Percentiles rank a stretch among this genome's conserved stretches.
Conservation (phyloP, 2,329 filamentous ascomycete genomes). For the Sclerotinia spermophila region DNA sequence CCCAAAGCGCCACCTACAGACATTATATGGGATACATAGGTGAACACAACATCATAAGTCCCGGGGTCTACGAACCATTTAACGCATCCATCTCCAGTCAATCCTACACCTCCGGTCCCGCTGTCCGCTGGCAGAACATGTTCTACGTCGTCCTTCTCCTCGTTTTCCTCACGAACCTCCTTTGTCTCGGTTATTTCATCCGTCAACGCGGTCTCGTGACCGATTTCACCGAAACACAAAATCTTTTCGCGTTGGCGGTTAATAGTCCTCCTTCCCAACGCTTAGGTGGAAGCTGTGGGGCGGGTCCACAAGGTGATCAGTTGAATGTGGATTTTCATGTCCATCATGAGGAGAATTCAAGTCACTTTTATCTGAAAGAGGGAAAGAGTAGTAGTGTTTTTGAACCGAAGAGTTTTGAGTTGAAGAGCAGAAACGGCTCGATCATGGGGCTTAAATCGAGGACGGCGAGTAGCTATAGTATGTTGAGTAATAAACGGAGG, state of each 20-base stretch:
- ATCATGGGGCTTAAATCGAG: conserved; percentile 9
- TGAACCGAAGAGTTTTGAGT: neutral
- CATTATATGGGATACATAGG: conserved; percentile 50
- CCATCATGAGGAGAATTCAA: conserved; percentile 44
- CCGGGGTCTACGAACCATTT: conserved; percentile 54
- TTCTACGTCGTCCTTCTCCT: conserved; percentile 65
- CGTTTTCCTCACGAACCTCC: conserved; percentile 64
- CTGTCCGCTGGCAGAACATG: conserved; percentile 55
- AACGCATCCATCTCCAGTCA: conserved; percentile 60
- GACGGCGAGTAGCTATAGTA: conserved; percentile 25
- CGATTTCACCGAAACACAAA: conserved; percentile 75
- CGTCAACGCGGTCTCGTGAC: conserved; percentile 60
- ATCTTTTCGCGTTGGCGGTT: conserved; percentile 68
- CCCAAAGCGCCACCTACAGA: conserved; percentile 57
- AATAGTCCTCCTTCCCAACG: conserved; percentile 55
- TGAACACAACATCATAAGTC: conserved; percentile 39
- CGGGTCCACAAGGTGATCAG: conserved; percentile 43
- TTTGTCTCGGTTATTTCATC: conserved; percentile 60
- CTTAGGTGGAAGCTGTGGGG: conserved; percentile 54
- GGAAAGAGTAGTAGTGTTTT: conserved; percentile 15
- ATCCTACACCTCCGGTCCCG: conserved; percentile 67
- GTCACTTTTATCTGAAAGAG: conserved; percentile 52
- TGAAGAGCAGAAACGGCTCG: conserved; percentile 21
- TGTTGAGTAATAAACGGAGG: conserved; percentile 26
- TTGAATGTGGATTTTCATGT: conserved; percentile 43